Base-by-base conservation (phyloP, 768 basidiomycete species). In the Rhizopogon vesiculosus region DNA sequence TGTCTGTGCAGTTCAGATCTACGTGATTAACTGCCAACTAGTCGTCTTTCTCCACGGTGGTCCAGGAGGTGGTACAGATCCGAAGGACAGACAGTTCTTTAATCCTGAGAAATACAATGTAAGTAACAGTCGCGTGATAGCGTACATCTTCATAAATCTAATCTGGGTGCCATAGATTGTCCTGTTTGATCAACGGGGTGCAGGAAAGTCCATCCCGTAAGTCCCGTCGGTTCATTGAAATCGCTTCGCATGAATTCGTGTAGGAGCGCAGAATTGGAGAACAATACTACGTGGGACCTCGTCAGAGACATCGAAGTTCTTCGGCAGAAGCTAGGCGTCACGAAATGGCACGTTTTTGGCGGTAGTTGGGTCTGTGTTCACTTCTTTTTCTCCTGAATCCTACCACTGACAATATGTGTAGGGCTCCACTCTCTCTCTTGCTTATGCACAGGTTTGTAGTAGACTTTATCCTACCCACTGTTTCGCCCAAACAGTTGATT, bases 241-340 rank as follows among this genome's bases (percentile, higher is more conserved):
- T 43, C 15, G 22, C 44, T 22, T 55, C 28, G 52, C 42, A 51
- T 59, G 50, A 16, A 55, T 55, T 35, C 56, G n/a, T 54, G 18
- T 62, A 93, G 90, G 70, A 79, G 67, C 54, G 93, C 93, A 7
- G 87, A 70, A 33, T 70, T 87, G 2, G 86, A 90, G 61, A 87
- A 93, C 50, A 98, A 98, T 70, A 97, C 93, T 2, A 97, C 94
- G 5, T 93, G 91, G 91, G 87, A 93, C 65, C 83, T 96, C 42
- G 92, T 98, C 25, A 87, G 82, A 59, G 95, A 98, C 65, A 84
- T 93, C 9, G 95, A 98, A 67, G 86, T 76, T 63, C 73, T 96
- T 25, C 80, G 95, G 55, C 76, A 86, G 65, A 80, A 88, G 56
- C 79, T 98, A 15, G 72, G 72, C 42, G 79, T 98, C 54, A 85